A percentile compares a stretch with the other conserved stretches of the same genome.
Evolutionary conservation across 129 eudicot genomes (phyloP).

Genomic region (Helianthus annuus): DNA sequence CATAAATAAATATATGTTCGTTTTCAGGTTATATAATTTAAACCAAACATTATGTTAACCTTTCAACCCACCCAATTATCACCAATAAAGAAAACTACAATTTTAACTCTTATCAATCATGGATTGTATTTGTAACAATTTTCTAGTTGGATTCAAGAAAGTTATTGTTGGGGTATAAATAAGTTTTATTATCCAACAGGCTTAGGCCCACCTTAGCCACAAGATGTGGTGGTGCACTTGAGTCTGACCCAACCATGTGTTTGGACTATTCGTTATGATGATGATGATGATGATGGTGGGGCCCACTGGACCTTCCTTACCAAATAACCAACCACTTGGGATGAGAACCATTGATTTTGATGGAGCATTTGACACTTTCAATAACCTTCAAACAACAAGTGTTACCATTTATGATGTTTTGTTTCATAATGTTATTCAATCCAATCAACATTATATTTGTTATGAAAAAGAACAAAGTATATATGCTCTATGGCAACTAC

Average conservation of each 20-base stretch:
- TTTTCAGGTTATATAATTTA: background rate
- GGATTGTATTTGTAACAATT: too few species aligned
- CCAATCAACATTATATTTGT: background rate
- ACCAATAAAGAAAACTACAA: too few species aligned
- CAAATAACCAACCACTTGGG: conserved; percentile 20
- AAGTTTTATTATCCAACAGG: conserved; percentile 8
- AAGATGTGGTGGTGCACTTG: conserved; percentile 32
- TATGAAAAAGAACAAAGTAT: background rate
- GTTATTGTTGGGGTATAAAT: conserved; percentile 17
- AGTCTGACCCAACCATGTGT: conserved; percentile 37
- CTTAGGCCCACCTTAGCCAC: conserved; percentile 39
- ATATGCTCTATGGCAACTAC: background rate
- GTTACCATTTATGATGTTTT: conserved; percentile 10
- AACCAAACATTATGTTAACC: too few species aligned
- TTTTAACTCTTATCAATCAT: too few species aligned
- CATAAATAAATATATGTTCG: background rate
- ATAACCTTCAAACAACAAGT: conserved; percentile 21
- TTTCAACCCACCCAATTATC: too few species aligned
- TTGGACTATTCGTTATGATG: conserved; percentile 9
- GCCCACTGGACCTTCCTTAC: conserved; percentile 7
- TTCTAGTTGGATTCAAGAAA: background rate
- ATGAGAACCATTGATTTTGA: conserved; percentile 24
- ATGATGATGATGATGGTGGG: conserved; percentile 26
- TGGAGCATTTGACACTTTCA: conserved; percentile 20
- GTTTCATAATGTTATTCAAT: background rate